phyloP scores from a whole-genome alignment of 441 rosid genomes.

The Corymbia citriodora region DNA sequence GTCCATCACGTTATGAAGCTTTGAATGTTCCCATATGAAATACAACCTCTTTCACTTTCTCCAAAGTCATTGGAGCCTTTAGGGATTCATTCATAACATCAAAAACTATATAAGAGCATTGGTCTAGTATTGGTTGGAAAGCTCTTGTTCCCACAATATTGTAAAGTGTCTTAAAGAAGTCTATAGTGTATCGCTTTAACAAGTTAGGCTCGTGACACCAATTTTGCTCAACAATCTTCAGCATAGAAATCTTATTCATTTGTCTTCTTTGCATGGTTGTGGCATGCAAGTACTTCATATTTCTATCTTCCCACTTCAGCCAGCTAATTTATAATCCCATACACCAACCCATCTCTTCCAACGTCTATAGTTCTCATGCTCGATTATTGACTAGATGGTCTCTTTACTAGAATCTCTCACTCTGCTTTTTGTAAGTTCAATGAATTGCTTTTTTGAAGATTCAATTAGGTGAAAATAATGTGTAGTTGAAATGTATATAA shows the following conservation, averaged over 20 bases:
- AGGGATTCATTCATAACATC: background rate
- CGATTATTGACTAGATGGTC: background rate
- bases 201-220: background rate
- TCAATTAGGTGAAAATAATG: background rate
- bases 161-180: background rate
- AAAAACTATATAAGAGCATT: background rate
- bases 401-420: background rate
- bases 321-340: background rate
- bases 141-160: background rate
- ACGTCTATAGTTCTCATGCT: background rate
- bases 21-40: background rate
- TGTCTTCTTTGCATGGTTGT: accelerated
- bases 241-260: background rate
- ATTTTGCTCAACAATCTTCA: background rate
- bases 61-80: background rate
- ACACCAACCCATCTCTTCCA: accelerated
- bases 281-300: background rate
- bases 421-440: background rate
- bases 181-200: background rate
- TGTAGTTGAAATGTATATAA: background rate
- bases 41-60: background rate
- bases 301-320: background rate
- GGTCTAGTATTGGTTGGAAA: background rate
- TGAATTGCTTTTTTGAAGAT: background rate
- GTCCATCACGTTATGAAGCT: background rate